Evolutionary conservation across 163 green algal genomes (phyloP).

Genomic region (Scenedesmus sp.): DNA sequence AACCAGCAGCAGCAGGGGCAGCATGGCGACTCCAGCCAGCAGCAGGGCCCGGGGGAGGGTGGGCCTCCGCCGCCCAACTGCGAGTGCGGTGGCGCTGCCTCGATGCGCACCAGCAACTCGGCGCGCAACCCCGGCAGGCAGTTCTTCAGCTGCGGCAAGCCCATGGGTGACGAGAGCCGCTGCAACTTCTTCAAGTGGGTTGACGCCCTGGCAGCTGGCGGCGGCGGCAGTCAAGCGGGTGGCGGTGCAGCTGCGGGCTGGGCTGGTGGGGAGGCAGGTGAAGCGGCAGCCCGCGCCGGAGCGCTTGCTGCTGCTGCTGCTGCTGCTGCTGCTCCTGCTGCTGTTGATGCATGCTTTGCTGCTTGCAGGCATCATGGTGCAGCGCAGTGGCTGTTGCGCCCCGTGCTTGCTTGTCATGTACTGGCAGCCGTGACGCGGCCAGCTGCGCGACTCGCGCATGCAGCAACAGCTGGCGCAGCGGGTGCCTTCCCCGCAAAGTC

Average conservation of each 20-base stretch:
- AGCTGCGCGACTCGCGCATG: too few species aligned
- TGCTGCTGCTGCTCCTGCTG: not conserved
- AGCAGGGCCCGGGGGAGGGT: not conserved
- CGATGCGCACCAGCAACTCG: not conserved
- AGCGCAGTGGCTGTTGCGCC: not conserved
- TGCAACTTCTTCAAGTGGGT: constrained; percentile 38
- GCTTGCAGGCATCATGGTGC: not conserved
- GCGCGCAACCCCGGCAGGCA: not conserved
- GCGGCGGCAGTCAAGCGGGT: not conserved
- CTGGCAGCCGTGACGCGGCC: too few species aligned
- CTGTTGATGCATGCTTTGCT: not conserved
- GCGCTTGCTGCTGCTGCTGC: not conserved
- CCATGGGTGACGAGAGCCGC: not conserved
- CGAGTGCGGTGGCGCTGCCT: not conserved
- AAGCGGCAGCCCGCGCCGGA: not conserved
- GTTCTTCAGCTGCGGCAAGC: constrained; percentile 22
- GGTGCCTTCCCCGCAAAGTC: too few species aligned
- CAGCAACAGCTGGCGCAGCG: too few species aligned
- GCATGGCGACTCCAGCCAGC: not conserved
- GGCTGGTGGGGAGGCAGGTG: not conserved
- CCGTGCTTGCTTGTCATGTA: not conserved
- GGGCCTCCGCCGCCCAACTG: constrained; percentile 1
- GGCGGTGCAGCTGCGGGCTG: not conserved
- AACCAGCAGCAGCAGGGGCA: not conserved
- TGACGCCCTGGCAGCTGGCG: not conserved